phyloP scores from a whole-genome alignment of 2,329 filamentous ascomycete species.

The Phyllosticta citriasiana region DNA sequence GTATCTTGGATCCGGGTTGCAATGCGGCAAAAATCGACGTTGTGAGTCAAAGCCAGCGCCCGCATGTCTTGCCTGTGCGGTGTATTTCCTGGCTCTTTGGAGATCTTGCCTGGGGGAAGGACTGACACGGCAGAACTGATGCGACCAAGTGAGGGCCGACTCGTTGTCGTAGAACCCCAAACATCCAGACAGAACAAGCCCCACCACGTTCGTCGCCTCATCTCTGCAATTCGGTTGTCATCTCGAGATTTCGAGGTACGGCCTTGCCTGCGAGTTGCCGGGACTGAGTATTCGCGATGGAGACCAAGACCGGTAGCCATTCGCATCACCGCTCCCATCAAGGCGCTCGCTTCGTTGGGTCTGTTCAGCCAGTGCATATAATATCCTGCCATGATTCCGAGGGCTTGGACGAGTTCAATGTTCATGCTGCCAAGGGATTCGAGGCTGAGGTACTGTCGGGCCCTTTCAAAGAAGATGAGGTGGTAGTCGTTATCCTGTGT shows the following conservation, averaged over 20 bases:
- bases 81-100: constrained; percentile 23
- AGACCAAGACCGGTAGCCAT: constrained; percentile 67
- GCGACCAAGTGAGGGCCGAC: constrained; percentile 30
- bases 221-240: constrained; percentile 19
- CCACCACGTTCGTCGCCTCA: constrained; percentile 35
- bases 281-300: constrained; percentile 51
- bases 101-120: constrained; percentile 24
- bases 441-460: constrained; percentile 56
- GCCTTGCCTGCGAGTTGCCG: background rate
- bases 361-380: constrained; percentile 72
- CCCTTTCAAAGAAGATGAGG: constrained; percentile 58
- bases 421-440: constrained; percentile 60
- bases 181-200: constrained; percentile 35
- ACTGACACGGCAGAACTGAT: constrained; percentile 31
- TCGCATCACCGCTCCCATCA: constrained; percentile 60
- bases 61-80: constrained; percentile 43
- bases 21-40: constrained; percentile 71
- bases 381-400: constrained; percentile 62
- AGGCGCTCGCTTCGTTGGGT: constrained; percentile 65
- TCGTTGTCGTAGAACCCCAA: constrained; percentile 35
- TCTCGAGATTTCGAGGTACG: background rate
- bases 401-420: constrained; percentile 62
- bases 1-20: constrained; percentile 68
- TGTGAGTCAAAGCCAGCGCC: constrained; percentile 62
- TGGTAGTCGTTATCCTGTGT: constrained; percentile 55